Evolutionary conservation across 2,329 filamentous ascomycete species (phyloP), one percentile per base, ranked within the genome.

Genomic region (Pseudonectria foliicola): DNA sequence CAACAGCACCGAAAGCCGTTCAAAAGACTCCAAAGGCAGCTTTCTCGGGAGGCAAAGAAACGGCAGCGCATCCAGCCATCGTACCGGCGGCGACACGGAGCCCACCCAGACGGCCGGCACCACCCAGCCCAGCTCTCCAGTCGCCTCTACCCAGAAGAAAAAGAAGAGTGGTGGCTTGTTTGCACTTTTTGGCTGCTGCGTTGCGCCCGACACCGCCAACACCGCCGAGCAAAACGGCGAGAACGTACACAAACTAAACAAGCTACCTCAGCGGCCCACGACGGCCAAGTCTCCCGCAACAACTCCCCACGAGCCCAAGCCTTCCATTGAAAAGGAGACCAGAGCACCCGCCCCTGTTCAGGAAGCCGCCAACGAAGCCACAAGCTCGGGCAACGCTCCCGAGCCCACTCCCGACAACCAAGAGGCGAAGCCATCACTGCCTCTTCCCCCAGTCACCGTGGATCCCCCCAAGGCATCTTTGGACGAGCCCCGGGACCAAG

Each of bases 31-130:
- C 41, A 78, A 72, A 62, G 66, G 70, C 46, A 84, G 79, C 61
- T 76, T 80, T 50, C 62, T 77, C 36, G 77, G 71, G 43, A 68
- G 73, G 46, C 71, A 74, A 51, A 70, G 77, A 52, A 82, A 82
- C 62, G 76, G 77, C 49, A 85, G 80, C 61, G 71, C 75, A 42
- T 77, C 75, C 48, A 85, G 78, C 63, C 78, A 77, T 61, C 68
- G 71, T 54, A 75, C 73, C 43, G 69, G 68, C 52, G 65, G 66
- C 49, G 70, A 67, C 53, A 73, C 68, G 46, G 70, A 71, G 44
- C 68, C 68, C 35, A 67, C 64, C 29, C 68, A 64, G 49, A 69
- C 68, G 5, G 59, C 67, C 24, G 65, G 60, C 42, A 64, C 66
- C 39, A 70, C 71, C 13, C 68, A 71, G 50, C 70, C 70, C 27